Evolutionary conservation across 306 rosid genomes (phyloP), one percentile per base, ranked within the genome.

Genomic region (Potentilla sterilis): DNA sequence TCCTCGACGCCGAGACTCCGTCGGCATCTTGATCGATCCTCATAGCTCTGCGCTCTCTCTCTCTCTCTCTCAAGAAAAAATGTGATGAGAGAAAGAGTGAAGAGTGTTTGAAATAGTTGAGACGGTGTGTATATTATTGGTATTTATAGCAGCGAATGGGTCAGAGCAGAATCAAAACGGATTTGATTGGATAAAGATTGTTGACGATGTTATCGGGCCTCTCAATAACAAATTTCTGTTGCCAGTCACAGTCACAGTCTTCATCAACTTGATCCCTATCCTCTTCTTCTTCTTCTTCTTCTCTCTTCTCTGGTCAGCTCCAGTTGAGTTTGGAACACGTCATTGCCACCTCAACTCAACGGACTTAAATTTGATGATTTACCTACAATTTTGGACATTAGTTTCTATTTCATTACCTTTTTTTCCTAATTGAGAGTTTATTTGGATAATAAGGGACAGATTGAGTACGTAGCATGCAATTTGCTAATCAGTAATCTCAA

Each of bases 1-100:
- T 84, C 51, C 79, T 81, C 7, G 99, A 92, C 58, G 93, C 85
- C 2, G 97, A 95, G 1, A 95, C 97, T 38, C 85, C 91, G 40
- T 87, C 93, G 43, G 72, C 76, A n/a, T 87, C 93, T 74, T 69
- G 75, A 4, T 87, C 88, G 18, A 92, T 90, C 85, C 93, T 87
- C 99, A 95, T 92, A 82, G 9, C 70, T 67, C 16, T 14, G 38
- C 11, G 43, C 66, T 40, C 38, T 35, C 40, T 18, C 6, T 6
- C 10, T 68, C 6, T 37, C 5, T 52, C 44, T 9, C 37, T 14
- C 15, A 6, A 21, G 2, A 32, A 4, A 8, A 22, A 34, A 52
- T n/a, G n/a, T n/a, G 59, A 64, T 42, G 35, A 69, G 32, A 34
- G 4, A 16, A 41, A 12, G 46, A 32, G 4, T 32, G 22, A n/a